Evolutionary conservation across 2,329 filamentous ascomycete genomes (phyloP).

Genomic region (Penicillium expansum): DNA sequence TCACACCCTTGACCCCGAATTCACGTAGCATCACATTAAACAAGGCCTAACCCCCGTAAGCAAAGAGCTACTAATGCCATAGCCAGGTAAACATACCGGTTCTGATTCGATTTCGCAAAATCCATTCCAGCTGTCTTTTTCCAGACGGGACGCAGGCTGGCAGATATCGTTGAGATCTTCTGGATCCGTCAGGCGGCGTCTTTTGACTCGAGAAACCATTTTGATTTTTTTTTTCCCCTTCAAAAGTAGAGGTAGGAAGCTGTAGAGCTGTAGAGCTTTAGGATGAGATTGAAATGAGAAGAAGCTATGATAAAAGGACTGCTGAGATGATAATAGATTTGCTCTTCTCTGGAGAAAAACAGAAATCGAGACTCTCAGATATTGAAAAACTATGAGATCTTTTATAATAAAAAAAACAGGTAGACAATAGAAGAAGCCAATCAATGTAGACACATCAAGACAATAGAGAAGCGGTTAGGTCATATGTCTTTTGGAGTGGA

Average conservation of each 20-base stretch:
- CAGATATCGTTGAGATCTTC: slow-evolving; percentile 29
- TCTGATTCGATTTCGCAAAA: slow-evolving; percentile 80
- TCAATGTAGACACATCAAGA: background rate
- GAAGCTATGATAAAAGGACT: background rate
- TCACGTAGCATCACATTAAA: slow-evolving; percentile 83
- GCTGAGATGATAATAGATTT: background rate
- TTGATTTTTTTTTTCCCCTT: background rate
- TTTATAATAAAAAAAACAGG: background rate
- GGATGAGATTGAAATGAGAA: slow-evolving; percentile 1
- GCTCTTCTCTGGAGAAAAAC: background rate
- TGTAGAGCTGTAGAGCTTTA: background rate
- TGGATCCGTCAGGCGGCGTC: slow-evolving; percentile 25
- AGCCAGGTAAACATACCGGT: slow-evolving; percentile 56
- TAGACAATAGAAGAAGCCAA: background rate
- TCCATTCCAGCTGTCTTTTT: slow-evolving; percentile 47
- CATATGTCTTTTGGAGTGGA: slow-evolving; percentile 16
- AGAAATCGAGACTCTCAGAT: background rate
- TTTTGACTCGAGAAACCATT: slow-evolving; percentile 34
- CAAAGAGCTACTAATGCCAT: background rate
- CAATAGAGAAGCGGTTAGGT: background rate
- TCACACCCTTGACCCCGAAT: slow-evolving; percentile 70
- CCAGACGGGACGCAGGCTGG: slow-evolving; percentile 32
- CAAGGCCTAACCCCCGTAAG: slow-evolving; percentile 56
- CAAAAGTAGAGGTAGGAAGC: background rate
- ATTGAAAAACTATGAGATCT: background rate